A percentile compares a stretch with the other conserved stretches of the same genome.
phyloP scores from a whole-genome alignment of 2,329 filamentous ascomycete species.

The Neocucurbitaria cava region DNA sequence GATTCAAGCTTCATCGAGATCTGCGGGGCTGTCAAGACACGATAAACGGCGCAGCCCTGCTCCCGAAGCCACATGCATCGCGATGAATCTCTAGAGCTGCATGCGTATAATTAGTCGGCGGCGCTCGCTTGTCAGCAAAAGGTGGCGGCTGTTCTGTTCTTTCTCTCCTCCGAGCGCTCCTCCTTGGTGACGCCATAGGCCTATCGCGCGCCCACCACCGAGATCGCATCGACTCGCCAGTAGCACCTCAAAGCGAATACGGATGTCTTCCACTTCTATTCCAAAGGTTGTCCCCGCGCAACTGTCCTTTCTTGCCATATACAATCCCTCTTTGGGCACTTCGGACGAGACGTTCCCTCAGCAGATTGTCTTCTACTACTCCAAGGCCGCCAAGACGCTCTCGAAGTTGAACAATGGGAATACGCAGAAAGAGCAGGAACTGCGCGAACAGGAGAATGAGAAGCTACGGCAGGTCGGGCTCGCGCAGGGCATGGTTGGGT shows the following conservation, averaged over 20 bases:
- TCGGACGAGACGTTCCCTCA: constrained; percentile 76
- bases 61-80: neutral
- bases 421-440: constrained; percentile 44
- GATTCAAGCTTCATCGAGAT: constrained; percentile 8
- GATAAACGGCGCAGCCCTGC: neutral
- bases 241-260: constrained; percentile 4
- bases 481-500: constrained; percentile 95
- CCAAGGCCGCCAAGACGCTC: constrained; percentile 50
- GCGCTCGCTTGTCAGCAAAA: constrained; percentile 4
- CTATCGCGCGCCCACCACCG: neutral
- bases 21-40: constrained; percentile 8
- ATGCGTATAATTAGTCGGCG: constrained; percentile 7
- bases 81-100: neutral
- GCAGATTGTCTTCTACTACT: constrained; percentile 94
- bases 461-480: constrained; percentile 90
- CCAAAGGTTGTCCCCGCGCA: constrained; percentile 73
- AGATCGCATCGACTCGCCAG: constrained; percentile 3
- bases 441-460: constrained; percentile 76
- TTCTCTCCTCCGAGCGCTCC: constrained; percentile 2
- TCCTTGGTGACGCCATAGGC: constrained; percentile 6
- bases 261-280: constrained; percentile 35
- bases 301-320: constrained; percentile 90
- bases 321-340: constrained; percentile 82
- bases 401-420: constrained; percentile 37
- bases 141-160: neutral